Percentiles rank a stretch among this genome's conserved stretches.
Conservation (phyloP, 2,329 filamentous ascomycete genomes). For the Hysterium pulicare region DNA sequence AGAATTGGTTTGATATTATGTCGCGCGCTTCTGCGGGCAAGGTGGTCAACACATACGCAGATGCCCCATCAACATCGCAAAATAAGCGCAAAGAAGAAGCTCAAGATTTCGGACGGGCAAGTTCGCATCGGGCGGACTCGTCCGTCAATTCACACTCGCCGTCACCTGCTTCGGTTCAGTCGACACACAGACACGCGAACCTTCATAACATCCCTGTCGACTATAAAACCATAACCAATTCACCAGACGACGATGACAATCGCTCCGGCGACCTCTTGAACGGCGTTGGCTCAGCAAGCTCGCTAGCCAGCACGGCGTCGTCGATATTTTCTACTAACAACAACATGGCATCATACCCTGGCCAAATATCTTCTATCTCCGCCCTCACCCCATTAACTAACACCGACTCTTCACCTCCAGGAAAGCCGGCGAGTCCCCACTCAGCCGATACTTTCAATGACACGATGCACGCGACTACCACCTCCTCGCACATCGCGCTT, state of each 20-base stretch:
- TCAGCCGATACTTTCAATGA: conserved; percentile 40
- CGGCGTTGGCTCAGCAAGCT: conserved; percentile 69
- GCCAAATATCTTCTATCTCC: conserved; percentile 51
- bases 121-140: conserved; percentile 23
- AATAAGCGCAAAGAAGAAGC: conserved; percentile 39
- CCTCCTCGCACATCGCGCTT: conserved; percentile 30
- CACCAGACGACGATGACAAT: conserved; percentile 28
- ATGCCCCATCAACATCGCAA: conserved; percentile 64
- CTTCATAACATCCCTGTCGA: conserved; percentile 9
- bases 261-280: conserved; percentile 62
- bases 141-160: conserved; percentile 16
- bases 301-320: conserved; percentile 65
- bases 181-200: conserved; percentile 13
- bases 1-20: conserved; percentile 53
- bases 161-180: conserved; percentile 11
- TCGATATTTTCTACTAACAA: conserved; percentile 64
- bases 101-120: conserved; percentile 19
- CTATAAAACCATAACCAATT: conserved; percentile 17
- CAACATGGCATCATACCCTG: conserved; percentile 54
- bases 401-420: conserved; percentile 61
- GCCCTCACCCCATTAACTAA: conserved; percentile 65
- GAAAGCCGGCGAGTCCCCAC: conserved; percentile 55
- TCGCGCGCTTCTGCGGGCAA: conserved; percentile 73
- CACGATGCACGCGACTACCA: conserved; percentile 28
- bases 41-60: conserved; percentile 84